Base-by-base conservation (phyloP, 1,284 basidiomycete species). In the Ceratobasidium sp. region DNA sequence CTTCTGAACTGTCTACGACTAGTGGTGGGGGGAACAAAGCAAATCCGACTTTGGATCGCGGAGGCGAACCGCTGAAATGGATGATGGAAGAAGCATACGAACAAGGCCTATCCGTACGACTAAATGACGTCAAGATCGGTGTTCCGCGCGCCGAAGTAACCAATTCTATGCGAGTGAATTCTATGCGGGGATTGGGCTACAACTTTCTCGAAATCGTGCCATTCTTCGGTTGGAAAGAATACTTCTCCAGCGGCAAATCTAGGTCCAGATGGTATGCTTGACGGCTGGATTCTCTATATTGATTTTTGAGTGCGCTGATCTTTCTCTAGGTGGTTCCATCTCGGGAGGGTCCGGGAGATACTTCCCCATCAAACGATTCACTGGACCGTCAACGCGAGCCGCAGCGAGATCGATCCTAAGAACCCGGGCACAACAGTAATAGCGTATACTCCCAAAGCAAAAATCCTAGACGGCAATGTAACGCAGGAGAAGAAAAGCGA, bases 1-100 rank as follows among this genome's bases (percentile, higher is more conserved):
- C 33, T 33, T 61, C 26, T 50, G 17, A 59, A 61, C 17, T 12
- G 3, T 6, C 33, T 40, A 13, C n/a, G 26, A 20, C 50, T 57
- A 81, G 81, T 66, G 81, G 81, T 0, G 81, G 81, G 1, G 81
- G 81, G 7, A 81, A 79, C 52, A 40, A 73, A 23, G 26, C 40
- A 33, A 82, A 82, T 56, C 15, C 38, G 5, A 52, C 73, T 0
- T 38, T 80, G 38, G 57, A 80, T 54, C 69, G 54, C 26, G 40
- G 64, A 12, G 44, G 38, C 1, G 61, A 78, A 33, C 59, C 81
- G 1, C 65, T 81, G 12, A 62, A 46, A 9, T 82, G 81, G 81
- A 82, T 82, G 81, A 61, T 56, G 23, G 74, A 65, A 10, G 81
- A 82, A 65, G 81, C 81, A 2, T 44, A 48, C 3, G n/a, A 23